These are phyloP conservation scores for Garcileccinum viscosum DNA, from an alignment of 1,284 basidiomycete genomes.

Conservation along the genomic window DNA sequence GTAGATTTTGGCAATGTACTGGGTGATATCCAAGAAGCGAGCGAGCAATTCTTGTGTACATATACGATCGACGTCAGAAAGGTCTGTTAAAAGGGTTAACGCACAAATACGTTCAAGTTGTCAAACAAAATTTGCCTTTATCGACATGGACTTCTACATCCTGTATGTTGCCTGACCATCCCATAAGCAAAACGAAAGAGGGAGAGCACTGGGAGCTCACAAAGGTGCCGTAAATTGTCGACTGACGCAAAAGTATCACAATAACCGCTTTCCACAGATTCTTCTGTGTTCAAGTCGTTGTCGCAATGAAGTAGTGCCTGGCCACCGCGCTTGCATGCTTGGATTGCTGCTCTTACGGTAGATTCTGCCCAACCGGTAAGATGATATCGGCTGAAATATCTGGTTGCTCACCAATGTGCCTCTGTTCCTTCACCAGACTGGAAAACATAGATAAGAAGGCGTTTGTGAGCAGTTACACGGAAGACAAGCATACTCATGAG, in stretches of 20 bases:
- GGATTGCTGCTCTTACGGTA: neutral
- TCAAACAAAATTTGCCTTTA: neutral
- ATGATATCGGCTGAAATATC: neutral
- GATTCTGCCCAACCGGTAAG: neutral
- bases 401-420: neutral
- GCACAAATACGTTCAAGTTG: neutral
- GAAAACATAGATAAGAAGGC: neutral
- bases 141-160: neutral
- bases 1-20: conserved; percentile 63
- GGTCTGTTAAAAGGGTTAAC: conserved; percentile 34
- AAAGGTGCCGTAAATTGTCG: neutral
- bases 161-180: neutral
- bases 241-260: conserved; percentile 1
- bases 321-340: neutral
- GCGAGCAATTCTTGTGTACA: conserved; percentile 56
- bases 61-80: conserved; percentile 40
- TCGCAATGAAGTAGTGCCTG: neutral
- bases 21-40: conserved; percentile 70
- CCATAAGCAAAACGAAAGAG: neutral
- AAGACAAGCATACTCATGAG: neutral
- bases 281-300: neutral
- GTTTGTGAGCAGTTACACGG: neutral
- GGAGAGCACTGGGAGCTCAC: neutral
- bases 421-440: no score
- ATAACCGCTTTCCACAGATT: neutral